These are phyloP conservation scores for Noccaea bulbosa DNA, from an alignment of 345 rosid species.

Conservation along the genomic window DNA sequence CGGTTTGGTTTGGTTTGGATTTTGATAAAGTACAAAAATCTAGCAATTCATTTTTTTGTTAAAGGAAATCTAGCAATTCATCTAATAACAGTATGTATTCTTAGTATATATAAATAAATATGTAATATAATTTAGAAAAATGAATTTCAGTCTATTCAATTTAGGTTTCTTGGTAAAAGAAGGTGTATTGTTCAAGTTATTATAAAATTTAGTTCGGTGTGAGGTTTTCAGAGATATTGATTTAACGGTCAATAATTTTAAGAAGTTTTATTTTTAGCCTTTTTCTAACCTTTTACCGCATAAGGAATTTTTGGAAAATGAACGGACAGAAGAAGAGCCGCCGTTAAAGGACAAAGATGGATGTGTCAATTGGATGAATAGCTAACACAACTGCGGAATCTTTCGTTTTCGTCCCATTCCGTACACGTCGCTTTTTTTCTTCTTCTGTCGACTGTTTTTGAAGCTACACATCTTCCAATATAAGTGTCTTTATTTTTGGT, in stretches of 20 bases:
- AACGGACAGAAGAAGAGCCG: constrained; percentile 21
- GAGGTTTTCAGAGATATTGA: background rate
- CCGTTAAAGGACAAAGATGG: constrained; percentile 12
- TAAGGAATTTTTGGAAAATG: constrained; percentile 3
- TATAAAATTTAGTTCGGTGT: background rate
- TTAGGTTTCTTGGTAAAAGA: background rate
- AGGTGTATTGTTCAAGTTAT: too few species aligned
- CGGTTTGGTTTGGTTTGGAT: too few species aligned
- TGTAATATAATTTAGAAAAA: too few species aligned
- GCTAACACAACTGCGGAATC: background rate
- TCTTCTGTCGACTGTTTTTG: background rate
- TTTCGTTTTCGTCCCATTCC: constrained; percentile 36
- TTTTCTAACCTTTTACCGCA: background rate
- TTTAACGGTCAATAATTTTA: background rate
- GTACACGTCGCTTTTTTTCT: constrained; percentile 12
- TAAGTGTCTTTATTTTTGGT: too few species aligned
- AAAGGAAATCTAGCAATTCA: too few species aligned
- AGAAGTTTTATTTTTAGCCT: background rate
- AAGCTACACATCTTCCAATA: background rate
- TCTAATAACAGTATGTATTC: too few species aligned
- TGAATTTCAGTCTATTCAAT: too few species aligned
- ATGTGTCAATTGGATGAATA: constrained; percentile 12
- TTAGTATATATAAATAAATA: too few species aligned
- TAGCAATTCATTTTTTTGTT: too few species aligned
- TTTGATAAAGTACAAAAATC: too few species aligned